Evolutionary conservation across 1,284 basidiomycete species (phyloP), one percentile per base, ranked within the genome.

Genomic region (Cystobasidium sp.): DNA sequence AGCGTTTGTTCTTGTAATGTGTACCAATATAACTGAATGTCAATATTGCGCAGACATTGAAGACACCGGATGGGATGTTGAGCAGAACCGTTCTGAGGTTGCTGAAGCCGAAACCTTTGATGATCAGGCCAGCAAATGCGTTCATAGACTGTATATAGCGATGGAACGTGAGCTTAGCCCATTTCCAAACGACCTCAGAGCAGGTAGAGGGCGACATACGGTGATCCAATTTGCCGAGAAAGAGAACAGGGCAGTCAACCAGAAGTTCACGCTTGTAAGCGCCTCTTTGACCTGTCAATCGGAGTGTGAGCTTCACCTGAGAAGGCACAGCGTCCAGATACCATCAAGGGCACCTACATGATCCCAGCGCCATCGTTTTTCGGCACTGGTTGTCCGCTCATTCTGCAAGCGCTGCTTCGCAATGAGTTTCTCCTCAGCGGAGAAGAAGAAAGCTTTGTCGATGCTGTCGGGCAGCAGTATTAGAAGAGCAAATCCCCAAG

Each of bases 381-480:
- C 63, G 10, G 51, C 24, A 44, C 24, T 58, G 63, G 67, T 41
- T 18, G 58, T 46, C 59, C 31, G 4, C 46, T 69, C 55, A n/a
- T 16, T 14, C 6, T 24, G 24, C 7, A 69, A 14, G 55, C 55
- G 55, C 9, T 46, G 16, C 31, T 59, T 53, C 20, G 56, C 56
- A n/a, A 69, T 69, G 24, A 31, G 31, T 24, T 53, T 47, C 67
- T 59, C 56, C 14, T 62, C 24, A 6, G 37, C 31, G 14, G n/a
- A 67, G n/a, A 69, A 24, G 46, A 58, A 58, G n/a, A 31, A 69
- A 31, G 67, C 53, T 8, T 9, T 69, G 20, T 69, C 58, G n/a
- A 58, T 47, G 20, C 46, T 47, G 44, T 69, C 67, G 9, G 67
- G 52, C 24, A 62, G 41, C 7, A 56, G 43, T 12, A 69, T 16